phyloP scores from a whole-genome alignment of 73 alveolate genomes.

The Tetrahymena thermophila region DNA sequence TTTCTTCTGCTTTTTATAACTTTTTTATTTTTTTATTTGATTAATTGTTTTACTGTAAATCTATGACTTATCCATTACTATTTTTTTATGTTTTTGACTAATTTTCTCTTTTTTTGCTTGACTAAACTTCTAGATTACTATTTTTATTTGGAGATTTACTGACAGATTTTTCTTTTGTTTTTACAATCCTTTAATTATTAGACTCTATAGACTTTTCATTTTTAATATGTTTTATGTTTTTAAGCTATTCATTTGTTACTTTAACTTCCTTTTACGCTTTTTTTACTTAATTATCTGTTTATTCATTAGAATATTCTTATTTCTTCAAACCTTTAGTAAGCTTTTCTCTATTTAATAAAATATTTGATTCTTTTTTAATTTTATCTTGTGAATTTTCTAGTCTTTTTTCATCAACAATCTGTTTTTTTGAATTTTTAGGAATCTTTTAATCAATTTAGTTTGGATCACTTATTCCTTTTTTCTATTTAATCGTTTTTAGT shows the following conservation, averaged over 20 bases:
- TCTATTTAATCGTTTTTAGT: no score
- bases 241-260: neutral
- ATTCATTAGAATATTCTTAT: neutral
- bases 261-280: neutral
- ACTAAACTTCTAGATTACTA: neutral
- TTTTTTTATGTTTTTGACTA: neutral
- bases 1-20: neutral
- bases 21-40: neutral
- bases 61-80: neutral
- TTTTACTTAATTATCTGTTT: neutral
- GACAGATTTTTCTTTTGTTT: neutral
- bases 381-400: neutral
- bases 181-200: neutral
- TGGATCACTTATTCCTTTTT: neutral
- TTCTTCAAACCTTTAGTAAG: neutral
- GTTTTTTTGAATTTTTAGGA: neutral
- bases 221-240: neutral
- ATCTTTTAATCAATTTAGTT: neutral
- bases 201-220: neutral
- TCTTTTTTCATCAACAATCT: neutral
- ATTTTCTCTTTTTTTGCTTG: neutral
- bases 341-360: neutral
- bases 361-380: neutral
- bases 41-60: neutral
- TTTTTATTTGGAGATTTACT: neutral